Base-by-base conservation (phyloP, 1,284 basidiomycete species). In the Cutaneotrichosporon dermatis region DNA sequence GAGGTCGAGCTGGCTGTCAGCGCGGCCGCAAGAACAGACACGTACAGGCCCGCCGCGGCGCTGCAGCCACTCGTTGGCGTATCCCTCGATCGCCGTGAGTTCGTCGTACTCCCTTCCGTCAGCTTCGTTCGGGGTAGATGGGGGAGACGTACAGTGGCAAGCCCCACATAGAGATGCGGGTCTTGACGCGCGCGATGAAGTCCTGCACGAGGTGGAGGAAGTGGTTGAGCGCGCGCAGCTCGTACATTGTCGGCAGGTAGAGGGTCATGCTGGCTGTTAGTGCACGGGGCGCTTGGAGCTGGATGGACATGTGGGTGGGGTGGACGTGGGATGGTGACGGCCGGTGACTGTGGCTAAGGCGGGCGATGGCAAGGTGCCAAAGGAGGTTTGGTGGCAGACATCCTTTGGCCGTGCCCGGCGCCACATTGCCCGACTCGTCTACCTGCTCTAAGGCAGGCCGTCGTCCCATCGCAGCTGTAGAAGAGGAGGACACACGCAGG, bases 1-100 rank as follows among this genome's bases (percentile, higher is more conserved):
- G 35, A 51, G 37, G 39, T 51, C 50, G 39, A 51, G 50, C 50
- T 51, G 39, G 16, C 39, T 16, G 50, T 51, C 12, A 51, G 50
- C 16, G 25, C 25, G 25, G 25, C 25, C 25, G 25, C 6, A 4
- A 6, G 16, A 37, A 13, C n/a, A 9, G 4, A 16, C 6, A 51
- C 49, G 8, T 15, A 51, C 50, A 10, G 50, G n/a, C 1, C 50
- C 50, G 16, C 50, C 50, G 12, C 50, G 50, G 35, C 50, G 37
- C 50, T 40, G 37, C 39, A 51, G 50, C 50, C 50, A 51, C 11
- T 11, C 6, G 50, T 51, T 51, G 50, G 50, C 50, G 13, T 40
- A 51, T n/a, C 33, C 9, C 9, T 15, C 37, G 6, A 51, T 51
- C 7, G 10, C 12, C 10, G 40, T 15, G 5, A 51, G 16, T 16